A percentile compares a stretch with the other conserved stretches of the same genome.
phyloP scores from a whole-genome alignment of 2,329 filamentous ascomycete genomes.

The Fusarium burgessii region DNA sequence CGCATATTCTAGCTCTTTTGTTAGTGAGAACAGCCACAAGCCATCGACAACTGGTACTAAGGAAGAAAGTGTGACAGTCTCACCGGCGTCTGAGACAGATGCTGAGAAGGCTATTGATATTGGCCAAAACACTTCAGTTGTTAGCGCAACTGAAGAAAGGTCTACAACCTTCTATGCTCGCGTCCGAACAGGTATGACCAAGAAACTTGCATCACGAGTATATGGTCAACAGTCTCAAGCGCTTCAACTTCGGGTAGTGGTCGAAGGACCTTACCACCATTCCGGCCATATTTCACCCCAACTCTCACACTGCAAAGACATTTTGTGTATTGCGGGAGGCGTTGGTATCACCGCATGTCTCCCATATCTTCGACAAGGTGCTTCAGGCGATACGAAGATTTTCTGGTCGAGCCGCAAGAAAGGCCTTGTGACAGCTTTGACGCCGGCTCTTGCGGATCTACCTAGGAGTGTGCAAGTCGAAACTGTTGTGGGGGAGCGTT shows the following conservation, averaged over 20 bases:
- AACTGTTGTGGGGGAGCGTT: slow-evolving; percentile 38
- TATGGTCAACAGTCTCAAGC: not conserved
- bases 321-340: slow-evolving; percentile 51
- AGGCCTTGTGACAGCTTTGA: slow-evolving; percentile 30
- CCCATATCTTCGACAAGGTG: slow-evolving; percentile 39
- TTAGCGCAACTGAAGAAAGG: not conserved
- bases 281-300: slow-evolving; percentile 30
- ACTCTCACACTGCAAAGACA: slow-evolving; percentile 41
- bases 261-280: slow-evolving; percentile 48
- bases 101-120: not conserved
- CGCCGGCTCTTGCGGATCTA: slow-evolving; percentile 26
- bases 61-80: slow-evolving; percentile 9
- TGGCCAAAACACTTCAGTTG: not conserved
- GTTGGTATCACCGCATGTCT: slow-evolving; percentile 50
- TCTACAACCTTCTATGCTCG: slow-evolving; percentile 32
- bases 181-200: slow-evolving; percentile 42
- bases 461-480: slow-evolving; percentile 36
- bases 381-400: slow-evolving; percentile 28
- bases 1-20: not conserved
- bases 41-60: not conserved
- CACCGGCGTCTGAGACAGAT: slow-evolving; percentile 6
- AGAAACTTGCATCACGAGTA: slow-evolving; percentile 24
- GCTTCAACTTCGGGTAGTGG: slow-evolving; percentile 39
- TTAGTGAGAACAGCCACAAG: not conserved
- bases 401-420: slow-evolving; percentile 45